phyloP scores from a whole-genome alignment of 2,329 filamentous ascomycete species.

The Colletotrichum limetticola region DNA sequence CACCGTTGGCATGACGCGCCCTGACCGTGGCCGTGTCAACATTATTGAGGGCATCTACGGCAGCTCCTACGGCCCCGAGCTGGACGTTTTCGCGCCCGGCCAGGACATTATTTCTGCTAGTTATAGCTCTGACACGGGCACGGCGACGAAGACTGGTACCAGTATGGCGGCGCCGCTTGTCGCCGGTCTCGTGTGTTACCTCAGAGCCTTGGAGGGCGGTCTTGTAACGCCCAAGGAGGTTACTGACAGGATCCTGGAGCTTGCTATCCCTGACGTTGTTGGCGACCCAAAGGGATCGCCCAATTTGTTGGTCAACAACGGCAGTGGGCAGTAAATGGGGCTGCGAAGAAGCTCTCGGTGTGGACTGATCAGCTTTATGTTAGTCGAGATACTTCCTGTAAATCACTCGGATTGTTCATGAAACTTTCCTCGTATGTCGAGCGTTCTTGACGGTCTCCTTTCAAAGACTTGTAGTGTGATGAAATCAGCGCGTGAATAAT shows the following conservation, averaged over 20 bases:
- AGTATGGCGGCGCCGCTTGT: slow-evolving; percentile 72
- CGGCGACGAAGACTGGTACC: slow-evolving; percentile 64
- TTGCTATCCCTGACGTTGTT: slow-evolving; percentile 52
- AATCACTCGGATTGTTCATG: no score
- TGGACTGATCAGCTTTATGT: no score
- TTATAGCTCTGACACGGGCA: slow-evolving; percentile 52
- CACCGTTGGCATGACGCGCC: slow-evolving; percentile 42
- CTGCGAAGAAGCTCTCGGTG: no score
- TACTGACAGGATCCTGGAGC: slow-evolving; percentile 50
- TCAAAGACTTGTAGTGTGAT: no score
- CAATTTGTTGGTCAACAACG: slow-evolving; percentile 62
- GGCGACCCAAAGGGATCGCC: slow-evolving; percentile 47
- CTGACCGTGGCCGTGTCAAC: slow-evolving; percentile 37
- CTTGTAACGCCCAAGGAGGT: slow-evolving; percentile 53
- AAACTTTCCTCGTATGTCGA: no score
- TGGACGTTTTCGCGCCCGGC: slow-evolving; percentile 31
- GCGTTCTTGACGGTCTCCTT: no score
- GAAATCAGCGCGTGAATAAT: no score
- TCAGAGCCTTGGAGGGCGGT: slow-evolving; percentile 54
- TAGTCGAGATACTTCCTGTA: no score
- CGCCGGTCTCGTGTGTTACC: slow-evolving; percentile 64
- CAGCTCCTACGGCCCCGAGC: slow-evolving; percentile 51
- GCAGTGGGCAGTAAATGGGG: slow-evolving; percentile 35
- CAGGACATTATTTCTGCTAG: slow-evolving; percentile 55
- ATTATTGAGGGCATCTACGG: slow-evolving; percentile 53